phyloP scores from a whole-genome alignment of 176 grass and related monocot species.

The Alloteropsis semialata region DNA sequence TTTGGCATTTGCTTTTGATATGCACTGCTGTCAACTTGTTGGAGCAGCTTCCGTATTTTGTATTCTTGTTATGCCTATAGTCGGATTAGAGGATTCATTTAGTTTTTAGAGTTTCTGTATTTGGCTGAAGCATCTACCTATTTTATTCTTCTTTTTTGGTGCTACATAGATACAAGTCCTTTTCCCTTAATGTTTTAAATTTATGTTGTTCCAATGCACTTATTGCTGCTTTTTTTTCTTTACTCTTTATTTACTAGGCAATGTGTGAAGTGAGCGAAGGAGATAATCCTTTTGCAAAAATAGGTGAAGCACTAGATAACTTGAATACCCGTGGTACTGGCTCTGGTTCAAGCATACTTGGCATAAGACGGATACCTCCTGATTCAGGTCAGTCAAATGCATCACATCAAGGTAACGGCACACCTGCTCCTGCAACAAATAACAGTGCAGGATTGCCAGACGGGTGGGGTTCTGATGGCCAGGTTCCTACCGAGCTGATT shows the following conservation, averaged over 20 bases:
- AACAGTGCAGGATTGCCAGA: conserved; percentile 39
- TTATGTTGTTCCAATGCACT: not conserved
- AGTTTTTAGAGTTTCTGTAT: not conserved
- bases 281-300: conserved; percentile 70
- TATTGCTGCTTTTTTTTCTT: not conserved
- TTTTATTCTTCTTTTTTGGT: conserved; percentile 13
- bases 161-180: not conserved
- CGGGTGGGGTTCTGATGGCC: conserved; percentile 40
- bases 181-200: not conserved
- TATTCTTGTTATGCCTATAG: not conserved
- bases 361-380: conserved; percentile 64
- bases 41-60: not conserved
- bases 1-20: not conserved
- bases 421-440: conserved; percentile 17
- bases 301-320: conserved; percentile 74
- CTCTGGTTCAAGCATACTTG: conserved; percentile 65
- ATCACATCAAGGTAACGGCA: conserved; percentile 51
- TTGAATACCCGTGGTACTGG: conserved; percentile 50
- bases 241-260: conserved; percentile 50
- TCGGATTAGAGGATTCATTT: conserved; percentile 3
- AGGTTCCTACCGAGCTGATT: conserved; percentile 73
- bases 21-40: not conserved
- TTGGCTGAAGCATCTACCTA: not conserved
- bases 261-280: conserved; percentile 73
- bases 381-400: conserved; percentile 69